Percentiles rank a stretch among this genome's conserved stretches.
These are phyloP conservation scores for Clarireedia paspali DNA, from an alignment of 2,329 filamentous ascomycete species.

Conservation along the genomic window DNA sequence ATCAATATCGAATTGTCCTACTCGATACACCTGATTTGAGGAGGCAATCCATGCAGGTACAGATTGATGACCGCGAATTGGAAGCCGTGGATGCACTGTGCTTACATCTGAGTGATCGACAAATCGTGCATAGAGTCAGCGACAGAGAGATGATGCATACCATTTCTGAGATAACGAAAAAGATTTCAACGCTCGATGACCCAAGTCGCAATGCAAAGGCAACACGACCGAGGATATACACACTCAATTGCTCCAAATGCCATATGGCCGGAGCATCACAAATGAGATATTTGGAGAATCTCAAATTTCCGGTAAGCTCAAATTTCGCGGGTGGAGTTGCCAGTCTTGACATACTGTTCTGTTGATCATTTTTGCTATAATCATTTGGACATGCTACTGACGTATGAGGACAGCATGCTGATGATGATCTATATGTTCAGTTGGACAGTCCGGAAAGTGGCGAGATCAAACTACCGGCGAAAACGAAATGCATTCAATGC, in stretches of 20 bases:
- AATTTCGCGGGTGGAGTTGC: background rate
- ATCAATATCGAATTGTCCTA: constrained; percentile 32
- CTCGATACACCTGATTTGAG: constrained; percentile 32
- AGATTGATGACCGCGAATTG: constrained; percentile 30
- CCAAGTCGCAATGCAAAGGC: constrained; percentile 27
- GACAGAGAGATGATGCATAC: constrained; percentile 32
- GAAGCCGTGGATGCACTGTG: constrained; percentile 33
- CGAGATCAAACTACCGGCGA: constrained; percentile 21
- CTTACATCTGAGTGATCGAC: constrained; percentile 29
- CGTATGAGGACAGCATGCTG: constrained; percentile 3
- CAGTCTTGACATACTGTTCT: background rate
- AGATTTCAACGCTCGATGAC: constrained; percentile 31
- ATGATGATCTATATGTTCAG: constrained; percentile 13
- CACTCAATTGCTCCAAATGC: constrained; percentile 31
- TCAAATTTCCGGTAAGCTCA: constrained; percentile 26
- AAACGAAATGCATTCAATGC: constrained; percentile 31
- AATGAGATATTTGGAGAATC: constrained; percentile 24
- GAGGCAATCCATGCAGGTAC: constrained; percentile 19
- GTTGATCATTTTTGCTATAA: background rate
- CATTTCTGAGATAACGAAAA: constrained; percentile 31
- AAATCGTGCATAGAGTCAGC: constrained; percentile 33
- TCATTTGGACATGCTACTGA: background rate
- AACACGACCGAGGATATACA: constrained; percentile 30
- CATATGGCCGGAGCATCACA: constrained; percentile 33
- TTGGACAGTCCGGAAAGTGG: constrained; percentile 13